A percentile compares a stretch with the other conserved stretches of the same genome.
Conservation (phyloP, 495 filamentous ascomycete genomes). For the Aspergillus nidulans region DNA sequence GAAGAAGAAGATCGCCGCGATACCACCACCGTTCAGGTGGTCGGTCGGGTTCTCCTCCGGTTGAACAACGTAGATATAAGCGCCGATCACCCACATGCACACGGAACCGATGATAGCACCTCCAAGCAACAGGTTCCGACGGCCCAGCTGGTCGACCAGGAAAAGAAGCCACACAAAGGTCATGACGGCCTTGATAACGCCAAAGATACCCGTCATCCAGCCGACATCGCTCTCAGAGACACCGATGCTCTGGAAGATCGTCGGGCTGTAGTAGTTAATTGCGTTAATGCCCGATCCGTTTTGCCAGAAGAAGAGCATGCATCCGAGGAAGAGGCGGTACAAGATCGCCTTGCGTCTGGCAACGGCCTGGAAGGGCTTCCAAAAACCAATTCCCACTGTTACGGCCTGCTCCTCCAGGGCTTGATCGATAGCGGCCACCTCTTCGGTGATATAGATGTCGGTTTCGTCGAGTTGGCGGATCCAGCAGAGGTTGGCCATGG, state of each 20-base stretch:
- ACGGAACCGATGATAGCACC: constrained; percentile 65
- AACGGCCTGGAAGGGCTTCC: constrained; percentile 61
- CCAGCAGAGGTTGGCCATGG: constrained; percentile 59
- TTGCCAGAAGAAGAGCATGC: constrained; percentile 65
- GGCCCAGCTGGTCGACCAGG: constrained; percentile 66
- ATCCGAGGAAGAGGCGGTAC: constrained; percentile 65
- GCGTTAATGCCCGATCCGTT: constrained; percentile 66
- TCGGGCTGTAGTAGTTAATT: constrained; percentile 64
- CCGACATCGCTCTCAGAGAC: constrained; percentile 45
- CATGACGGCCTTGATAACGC: constrained; percentile 51
- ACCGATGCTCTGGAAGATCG: constrained; percentile 58
- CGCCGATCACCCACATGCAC: constrained; percentile 74
- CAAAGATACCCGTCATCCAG: constrained; percentile 52
- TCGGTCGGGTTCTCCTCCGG: constrained; percentile 27
- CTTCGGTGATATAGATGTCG: constrained; percentile 63
- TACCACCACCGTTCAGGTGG: constrained; percentile 51
- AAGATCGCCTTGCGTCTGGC: constrained; percentile 46
- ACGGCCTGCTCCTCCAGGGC: constrained; percentile 57
- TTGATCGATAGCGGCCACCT: constrained; percentile 60
- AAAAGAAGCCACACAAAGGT: constrained; percentile 65
- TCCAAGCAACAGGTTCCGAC: constrained; percentile 62
- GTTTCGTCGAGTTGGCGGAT: constrained; percentile 53
- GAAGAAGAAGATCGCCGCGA: constrained; percentile 73
- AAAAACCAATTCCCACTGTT: constrained; percentile 61
- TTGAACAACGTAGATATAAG: constrained; percentile 58